A percentile compares a stretch with the other conserved stretches of the same genome.
Evolutionary conservation across 2,329 filamentous ascomycete species (phyloP).

Genomic region (Diaporthe sp.): DNA sequence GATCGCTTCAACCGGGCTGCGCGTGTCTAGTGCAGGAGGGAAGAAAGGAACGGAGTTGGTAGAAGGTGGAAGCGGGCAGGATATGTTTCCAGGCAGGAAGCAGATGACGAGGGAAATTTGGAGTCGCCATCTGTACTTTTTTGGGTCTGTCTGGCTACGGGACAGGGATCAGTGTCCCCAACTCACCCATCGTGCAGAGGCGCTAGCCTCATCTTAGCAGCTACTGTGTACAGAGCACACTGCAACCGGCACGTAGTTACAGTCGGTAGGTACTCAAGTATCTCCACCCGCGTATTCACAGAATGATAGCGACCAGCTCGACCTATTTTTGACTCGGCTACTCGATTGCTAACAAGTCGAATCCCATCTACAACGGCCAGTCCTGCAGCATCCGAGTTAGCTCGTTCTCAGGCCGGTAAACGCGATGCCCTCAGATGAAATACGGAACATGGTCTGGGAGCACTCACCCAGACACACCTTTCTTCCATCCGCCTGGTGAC

Average conservation of each 20-base stretch:
- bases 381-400: conserved; percentile 12
- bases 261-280: not conserved
- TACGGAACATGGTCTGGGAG: too few relatives aligned
- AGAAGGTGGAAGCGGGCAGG: not conserved
- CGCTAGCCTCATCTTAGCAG: not conserved
- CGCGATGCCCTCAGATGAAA: too few relatives aligned
- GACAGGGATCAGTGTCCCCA: conserved; percentile 19
- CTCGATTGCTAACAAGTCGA: not conserved
- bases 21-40: not conserved
- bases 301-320: not conserved
- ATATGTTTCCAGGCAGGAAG: conserved; percentile 14
- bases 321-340: not conserved
- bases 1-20: not conserved
- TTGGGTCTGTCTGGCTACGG: conserved; percentile 21
- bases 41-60: not conserved
- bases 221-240: not conserved
- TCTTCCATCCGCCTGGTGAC: conserved; percentile 55
- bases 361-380: conserved; percentile 27
- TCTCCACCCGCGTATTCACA: not conserved
- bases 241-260: not conserved
- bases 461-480: conserved; percentile 27
- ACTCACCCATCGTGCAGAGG: not conserved
- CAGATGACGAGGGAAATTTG: conserved; percentile 33
- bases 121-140: conserved; percentile 35
- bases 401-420: not conserved